Base-by-base conservation (phyloP, 202 grass and related monocot genomes). In the Carex sylvatica region DNA sequence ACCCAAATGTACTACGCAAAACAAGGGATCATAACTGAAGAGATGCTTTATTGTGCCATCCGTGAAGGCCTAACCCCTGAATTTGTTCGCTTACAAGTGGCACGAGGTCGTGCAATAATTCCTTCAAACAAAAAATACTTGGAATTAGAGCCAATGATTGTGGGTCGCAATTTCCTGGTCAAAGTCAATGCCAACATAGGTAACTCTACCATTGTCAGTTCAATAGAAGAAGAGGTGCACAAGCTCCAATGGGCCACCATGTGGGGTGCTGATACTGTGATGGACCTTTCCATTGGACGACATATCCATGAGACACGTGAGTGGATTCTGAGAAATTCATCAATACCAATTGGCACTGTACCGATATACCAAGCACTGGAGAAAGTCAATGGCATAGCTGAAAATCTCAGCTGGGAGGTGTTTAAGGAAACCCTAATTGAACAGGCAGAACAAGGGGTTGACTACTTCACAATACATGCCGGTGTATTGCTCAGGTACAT, bases 241-340 rank as follows among this genome's bases (percentile, higher is more conserved):
- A 98, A 98, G 83, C 92, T 98, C 87, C 91, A 98, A 76, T 98
- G 95, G 95, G 95, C 95, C 11, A 98, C 95, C 82, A 98, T 98
- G 95, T 98, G 95, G 92, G 95, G 91, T 79, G 95, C 95, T 71
- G 95, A 98, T 78, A 98, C 92, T 62, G 88, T 95, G 60, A 98
- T 98, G 95, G 95, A 98, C 86, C 95, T 98, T 83, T 98, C 95
- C 30, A 98, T 91, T 38, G 95, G 95, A 73, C 88, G 86, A 38
- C 95, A 98, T 88, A 98, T 98, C 70, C 95, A 98, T 82, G 95
- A 98, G 83, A 95, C 95, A 63, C 89, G 95, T 28, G 95, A 98
- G 82, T 98, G 95, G 95, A 98, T 98, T 75, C 65, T 98, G 46
- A 89, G 92, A 7, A 98, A 98, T 74, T 98, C 95, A 86, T 83